Evolutionary conservation across 2,329 filamentous ascomycete species (phyloP).

Genomic region (Fusarium nematophilum): DNA sequence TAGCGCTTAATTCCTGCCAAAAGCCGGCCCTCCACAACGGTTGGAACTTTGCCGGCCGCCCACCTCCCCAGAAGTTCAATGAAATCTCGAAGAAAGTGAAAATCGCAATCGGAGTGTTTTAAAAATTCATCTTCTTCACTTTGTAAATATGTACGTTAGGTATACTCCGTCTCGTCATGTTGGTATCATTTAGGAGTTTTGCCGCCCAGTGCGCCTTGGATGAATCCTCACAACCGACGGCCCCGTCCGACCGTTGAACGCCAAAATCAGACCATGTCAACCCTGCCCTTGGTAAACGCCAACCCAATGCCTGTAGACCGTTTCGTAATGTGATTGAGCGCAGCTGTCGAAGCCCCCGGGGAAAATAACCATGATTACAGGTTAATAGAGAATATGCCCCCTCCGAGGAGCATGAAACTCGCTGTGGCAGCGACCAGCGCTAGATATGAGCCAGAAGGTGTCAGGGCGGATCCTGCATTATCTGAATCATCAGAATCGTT

Average conservation of each 20-base stretch:
- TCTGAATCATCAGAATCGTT: slow-evolving; percentile 12
- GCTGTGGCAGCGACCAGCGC: slow-evolving; percentile 32
- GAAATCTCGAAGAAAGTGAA: neutral
- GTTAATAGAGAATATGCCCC: slow-evolving; percentile 30
- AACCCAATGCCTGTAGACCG: slow-evolving; percentile 17
- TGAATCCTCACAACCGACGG: slow-evolving; percentile 26
- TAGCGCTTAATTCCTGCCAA: slow-evolving; percentile 27
- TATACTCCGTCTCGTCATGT: slow-evolving; percentile 14
- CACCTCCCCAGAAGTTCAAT: neutral
- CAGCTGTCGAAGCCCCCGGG: slow-evolving; percentile 1
- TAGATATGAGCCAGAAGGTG: slow-evolving; percentile 25
- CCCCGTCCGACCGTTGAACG: slow-evolving; percentile 28
- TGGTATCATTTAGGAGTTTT: slow-evolving; percentile 33
- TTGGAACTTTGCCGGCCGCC: slow-evolving; percentile 13
- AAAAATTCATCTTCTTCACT: neutral
- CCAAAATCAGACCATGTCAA: slow-evolving; percentile 37
- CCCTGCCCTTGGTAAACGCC: slow-evolving; percentile 31
- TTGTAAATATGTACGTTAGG: slow-evolving; percentile 1
- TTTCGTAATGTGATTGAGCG: slow-evolving; percentile 9
- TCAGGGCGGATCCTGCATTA: slow-evolving; percentile 30
- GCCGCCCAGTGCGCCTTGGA: slow-evolving; percentile 29
- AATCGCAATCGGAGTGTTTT: neutral
- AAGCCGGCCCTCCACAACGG: neutral
- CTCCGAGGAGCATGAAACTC: slow-evolving; percentile 39
- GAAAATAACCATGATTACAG: slow-evolving; percentile 7